Base-by-base conservation (phyloP, 305 asterid genomes). In the Rubia occidens region DNA sequence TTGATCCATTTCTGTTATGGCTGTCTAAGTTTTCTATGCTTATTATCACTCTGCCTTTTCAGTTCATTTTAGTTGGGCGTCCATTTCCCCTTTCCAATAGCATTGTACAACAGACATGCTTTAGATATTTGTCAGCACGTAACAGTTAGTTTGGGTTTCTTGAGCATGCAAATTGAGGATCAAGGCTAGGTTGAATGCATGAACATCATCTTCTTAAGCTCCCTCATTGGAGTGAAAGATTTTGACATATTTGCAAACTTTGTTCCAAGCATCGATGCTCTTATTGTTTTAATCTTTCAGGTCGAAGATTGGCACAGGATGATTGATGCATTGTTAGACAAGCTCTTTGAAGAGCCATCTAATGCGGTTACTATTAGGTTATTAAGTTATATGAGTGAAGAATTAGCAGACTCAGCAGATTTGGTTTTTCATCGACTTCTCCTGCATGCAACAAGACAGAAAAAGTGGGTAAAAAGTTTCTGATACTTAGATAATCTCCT, bases 311-410 rank as follows among this genome's bases (percentile, higher is more conserved):
- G 98, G 96, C 78, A 79, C 71, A 77, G 66, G 64, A 56, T 87
- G 72, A 83, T 78, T 71, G 87, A 78, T 69, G 85, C 93, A 64
- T 82, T 92, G 80, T 75, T 88, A 35, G 89, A 84, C 85, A 92
- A 87, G 85, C 86, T 89, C 82, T 81, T 92, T 72, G 82, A 81
- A 3, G 96, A 92, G 75, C 96, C 98, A 72, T 85, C 98, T 59
- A 89, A 89, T 82, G 88, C 97, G 61, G 83, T 89, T 67, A 84
- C 84, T 70, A 93, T 92, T 81, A 85, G 87, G 78, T 88, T 83
- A 72, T 87, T 88, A 63, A 89, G 97, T 83, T 86, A 80, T 78
- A 85, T 92, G 69, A 88, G 96, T 77, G 94, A 89, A 74, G 83
- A 87, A 79, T 76, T 92, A 84, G 96, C 87, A 60, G 89, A 78